These are phyloP conservation scores for Botrytis elliptica DNA, from an alignment of 2,329 filamentous ascomycete species.

Conservation along the genomic window DNA sequence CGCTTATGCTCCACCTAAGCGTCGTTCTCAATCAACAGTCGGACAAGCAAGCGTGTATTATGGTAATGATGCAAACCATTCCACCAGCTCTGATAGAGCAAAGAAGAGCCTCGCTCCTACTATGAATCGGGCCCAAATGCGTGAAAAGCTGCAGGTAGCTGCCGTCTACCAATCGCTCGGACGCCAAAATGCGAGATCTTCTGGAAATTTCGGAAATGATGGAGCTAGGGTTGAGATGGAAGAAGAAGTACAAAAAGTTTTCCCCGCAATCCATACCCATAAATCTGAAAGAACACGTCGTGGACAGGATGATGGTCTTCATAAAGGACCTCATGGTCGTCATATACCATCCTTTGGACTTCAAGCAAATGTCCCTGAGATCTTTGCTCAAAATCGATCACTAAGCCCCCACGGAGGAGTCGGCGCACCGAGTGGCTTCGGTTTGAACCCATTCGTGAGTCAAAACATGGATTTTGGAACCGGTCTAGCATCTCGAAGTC, in stretches of 20 bases:
- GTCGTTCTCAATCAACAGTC: not conserved
- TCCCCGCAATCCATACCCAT: rapidly evolving
- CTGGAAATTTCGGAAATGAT: not conserved
- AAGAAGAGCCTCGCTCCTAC: too few species aligned
- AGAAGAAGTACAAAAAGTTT: not conserved
- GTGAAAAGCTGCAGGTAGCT: not conserved
- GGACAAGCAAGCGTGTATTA: not conserved
- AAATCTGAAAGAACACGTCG: not conserved
- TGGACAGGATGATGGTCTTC: not conserved
- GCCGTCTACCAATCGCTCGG: not conserved
- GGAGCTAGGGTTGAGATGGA: not conserved
- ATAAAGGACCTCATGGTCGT: not conserved
- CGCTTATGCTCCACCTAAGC: not conserved
- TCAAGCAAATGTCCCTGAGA: not conserved
- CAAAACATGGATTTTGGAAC: not conserved
- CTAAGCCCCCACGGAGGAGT: too few species aligned
- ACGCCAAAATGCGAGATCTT: not conserved
- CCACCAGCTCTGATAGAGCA: too few species aligned
- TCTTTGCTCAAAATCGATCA: not conserved
- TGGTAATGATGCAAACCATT: not conserved
- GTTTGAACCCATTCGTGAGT: not conserved
- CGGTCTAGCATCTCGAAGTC: rapidly evolving
- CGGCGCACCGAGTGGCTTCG: not conserved
- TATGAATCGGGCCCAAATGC: not conserved
- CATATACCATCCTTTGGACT: not conserved